Percentiles rank a stretch among this genome's conserved stretches.
phyloP scores from a whole-genome alignment of 768 basidiomycete genomes.

The Glaciozyma martinii region DNA sequence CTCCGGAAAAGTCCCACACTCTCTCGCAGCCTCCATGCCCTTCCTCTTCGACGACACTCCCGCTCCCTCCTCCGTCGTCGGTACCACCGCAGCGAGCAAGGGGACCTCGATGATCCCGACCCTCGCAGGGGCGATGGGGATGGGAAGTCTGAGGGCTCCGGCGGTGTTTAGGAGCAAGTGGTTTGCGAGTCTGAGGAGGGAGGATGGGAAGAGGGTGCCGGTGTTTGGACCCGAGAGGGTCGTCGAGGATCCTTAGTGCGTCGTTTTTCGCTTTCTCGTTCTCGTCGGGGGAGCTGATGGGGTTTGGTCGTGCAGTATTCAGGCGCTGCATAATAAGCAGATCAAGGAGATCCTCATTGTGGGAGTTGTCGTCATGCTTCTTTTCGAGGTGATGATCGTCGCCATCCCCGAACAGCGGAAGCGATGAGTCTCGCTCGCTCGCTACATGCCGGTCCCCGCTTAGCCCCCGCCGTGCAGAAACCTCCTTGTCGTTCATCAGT shows the following conservation, averaged over 20 bases:
- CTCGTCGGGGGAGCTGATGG: neutral
- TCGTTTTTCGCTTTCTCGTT: neutral
- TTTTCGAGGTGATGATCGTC: neutral
- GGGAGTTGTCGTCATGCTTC: neutral
- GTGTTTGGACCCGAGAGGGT: slow-evolving; percentile 3
- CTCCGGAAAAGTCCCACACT: neutral
- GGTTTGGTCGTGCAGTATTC: neutral
- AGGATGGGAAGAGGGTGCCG: neutral
- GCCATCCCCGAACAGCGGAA: neutral
- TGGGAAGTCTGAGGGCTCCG: neutral
- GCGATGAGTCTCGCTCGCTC: too few species aligned
- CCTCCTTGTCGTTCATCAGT: too few species aligned
- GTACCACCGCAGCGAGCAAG: neutral
- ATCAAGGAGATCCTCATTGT: slow-evolving; percentile 9
- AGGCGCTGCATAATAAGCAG: slow-evolving; percentile 3
- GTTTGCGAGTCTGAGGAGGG: neutral
- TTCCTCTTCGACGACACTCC: slow-evolving; percentile 9
- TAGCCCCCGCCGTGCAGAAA: too few species aligned
- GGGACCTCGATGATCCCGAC: neutral
- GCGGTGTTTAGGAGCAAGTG: slow-evolving; percentile 3
- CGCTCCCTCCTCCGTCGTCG: neutral
- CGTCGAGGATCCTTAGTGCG: slow-evolving; percentile 5
- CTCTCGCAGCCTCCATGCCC: neutral
- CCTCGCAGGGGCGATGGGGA: neutral
- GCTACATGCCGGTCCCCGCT: too few species aligned